These are phyloP conservation scores for Alternaria incomplexa DNA, from an alignment of 2,329 filamentous ascomycete genomes.

Conservation along the genomic window DNA sequence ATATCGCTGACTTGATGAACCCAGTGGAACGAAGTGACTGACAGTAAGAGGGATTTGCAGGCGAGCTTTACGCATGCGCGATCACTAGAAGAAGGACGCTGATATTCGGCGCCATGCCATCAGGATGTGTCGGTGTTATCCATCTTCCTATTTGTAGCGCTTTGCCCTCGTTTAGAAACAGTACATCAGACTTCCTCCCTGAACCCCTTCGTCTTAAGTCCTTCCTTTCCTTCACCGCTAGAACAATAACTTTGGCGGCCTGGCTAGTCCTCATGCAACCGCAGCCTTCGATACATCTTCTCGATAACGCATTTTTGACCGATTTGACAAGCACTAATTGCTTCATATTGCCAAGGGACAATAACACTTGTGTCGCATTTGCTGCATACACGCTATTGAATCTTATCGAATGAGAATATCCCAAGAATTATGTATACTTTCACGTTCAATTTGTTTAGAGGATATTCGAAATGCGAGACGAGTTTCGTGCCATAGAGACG, in stretches of 20 bases:
- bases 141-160: background rate
- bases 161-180: background rate
- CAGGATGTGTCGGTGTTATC: background rate
- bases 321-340: constrained; percentile 5
- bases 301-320: background rate
- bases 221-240: background rate
- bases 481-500: background rate
- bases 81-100: constrained; percentile 23
- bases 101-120: background rate
- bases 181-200: background rate
- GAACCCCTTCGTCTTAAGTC: background rate
- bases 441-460: background rate
- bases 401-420: accelerated
- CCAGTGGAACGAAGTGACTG: background rate
- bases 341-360: background rate
- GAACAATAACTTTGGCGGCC: background rate
- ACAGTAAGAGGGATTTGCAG: background rate
- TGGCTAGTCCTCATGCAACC: background rate
- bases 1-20: background rate
- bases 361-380: background rate
- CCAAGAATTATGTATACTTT: background rate
- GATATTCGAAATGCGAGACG: background rate
- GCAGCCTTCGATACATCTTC: background rate
- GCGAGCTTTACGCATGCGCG: constrained; percentile 14
- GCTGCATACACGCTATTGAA: background rate